A percentile compares a stretch with the other conserved stretches of the same genome.
Conservation (phyloP, 2,329 filamentous ascomycete genomes). For the Colletotrichum tropicale region DNA sequence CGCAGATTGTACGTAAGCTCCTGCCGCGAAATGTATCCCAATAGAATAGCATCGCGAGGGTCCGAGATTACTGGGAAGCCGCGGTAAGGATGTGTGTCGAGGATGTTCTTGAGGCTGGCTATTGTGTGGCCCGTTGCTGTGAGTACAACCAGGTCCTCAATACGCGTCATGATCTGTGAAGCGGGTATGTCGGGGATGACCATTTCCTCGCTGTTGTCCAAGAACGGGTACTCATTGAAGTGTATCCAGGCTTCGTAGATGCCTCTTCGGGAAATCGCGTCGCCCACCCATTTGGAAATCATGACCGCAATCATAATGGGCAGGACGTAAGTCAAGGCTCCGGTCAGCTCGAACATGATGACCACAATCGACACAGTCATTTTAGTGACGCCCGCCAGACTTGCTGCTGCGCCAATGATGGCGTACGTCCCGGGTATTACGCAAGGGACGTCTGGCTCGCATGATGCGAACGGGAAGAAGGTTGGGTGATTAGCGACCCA, state of each 20-base stretch:
- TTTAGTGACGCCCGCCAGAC: constrained; percentile 90
- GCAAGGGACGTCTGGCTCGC: constrained; percentile 85
- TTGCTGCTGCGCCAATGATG: constrained; percentile 92
- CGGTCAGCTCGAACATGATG: constrained; percentile 99
- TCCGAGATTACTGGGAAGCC: constrained; percentile 92
- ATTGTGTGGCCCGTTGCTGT: constrained; percentile 90
- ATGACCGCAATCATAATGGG: constrained; percentile 99
- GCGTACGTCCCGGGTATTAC: constrained; percentile 95
- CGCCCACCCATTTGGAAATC: constrained; percentile 97
- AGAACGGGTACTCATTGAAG: constrained; percentile 92
- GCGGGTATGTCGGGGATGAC: constrained; percentile 82
- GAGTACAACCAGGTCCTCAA: constrained; percentile 89
- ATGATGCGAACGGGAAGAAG: constrained; percentile 80
- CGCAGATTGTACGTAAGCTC: constrained; percentile 85
- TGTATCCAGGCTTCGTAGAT: constrained; percentile 99
- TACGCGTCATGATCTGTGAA: constrained; percentile 88
- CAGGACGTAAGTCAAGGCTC: constrained; percentile 92
- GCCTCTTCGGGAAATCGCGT: constrained; percentile 88
- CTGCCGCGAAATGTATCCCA: constrained; percentile 93
- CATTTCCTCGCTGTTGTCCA: constrained; percentile 85
- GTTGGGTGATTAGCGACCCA: constrained; percentile 79
- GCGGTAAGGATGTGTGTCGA: constrained; percentile 78
- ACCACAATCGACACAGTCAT: constrained; percentile 99
- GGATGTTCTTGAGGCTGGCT: constrained; percentile 70
- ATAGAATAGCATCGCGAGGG: constrained; percentile 74